A percentile compares a stretch with the other conserved stretches of the same genome.
phyloP scores from a whole-genome alignment of 2,329 filamentous ascomycete species.

The Xylariomycetidae sp. region DNA sequence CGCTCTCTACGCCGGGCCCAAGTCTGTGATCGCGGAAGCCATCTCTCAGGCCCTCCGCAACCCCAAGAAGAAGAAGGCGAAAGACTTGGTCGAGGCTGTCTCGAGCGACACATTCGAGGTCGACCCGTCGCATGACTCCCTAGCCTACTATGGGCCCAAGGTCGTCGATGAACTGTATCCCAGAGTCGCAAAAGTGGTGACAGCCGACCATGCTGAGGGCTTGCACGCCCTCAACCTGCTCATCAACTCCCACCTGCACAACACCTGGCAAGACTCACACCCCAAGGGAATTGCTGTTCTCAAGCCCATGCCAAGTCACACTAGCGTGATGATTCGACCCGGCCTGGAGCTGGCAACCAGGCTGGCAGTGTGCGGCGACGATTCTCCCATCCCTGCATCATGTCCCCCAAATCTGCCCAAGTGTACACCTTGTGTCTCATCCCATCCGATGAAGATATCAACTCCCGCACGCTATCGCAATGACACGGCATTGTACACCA shows the following conservation, averaged over 20 bases:
- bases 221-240: conserved; percentile 63
- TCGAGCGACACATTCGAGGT: conserved; percentile 55
- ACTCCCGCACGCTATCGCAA: conserved; percentile 66
- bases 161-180: conserved; percentile 61
- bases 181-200: conserved; percentile 57
- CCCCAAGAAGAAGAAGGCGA: conserved; percentile 48
- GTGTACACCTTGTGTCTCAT: conserved; percentile 68
- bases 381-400: conserved; percentile 65
- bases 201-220: conserved; percentile 51
- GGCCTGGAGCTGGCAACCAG: conserved; percentile 68
- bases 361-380: conserved; percentile 67
- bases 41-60: conserved; percentile 56
- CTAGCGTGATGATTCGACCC: conserved; percentile 63
- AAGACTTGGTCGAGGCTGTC: conserved; percentile 58
- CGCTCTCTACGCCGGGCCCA: conserved; percentile 67
- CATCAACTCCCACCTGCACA: conserved; percentile 80
- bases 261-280: conserved; percentile 76
- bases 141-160: conserved; percentile 71
- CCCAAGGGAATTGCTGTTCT: conserved; percentile 68
- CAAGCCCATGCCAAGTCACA: conserved; percentile 72
- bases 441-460: conserved; percentile 59
- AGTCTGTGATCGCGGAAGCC: conserved; percentile 55
- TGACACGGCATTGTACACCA: conserved; percentile 65
- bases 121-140: conserved; percentile 57
- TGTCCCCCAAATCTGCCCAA: conserved; percentile 77